A percentile compares a stretch with the other conserved stretches of the same genome.
These are phyloP conservation scores for Alternaria ventricosa DNA, from an alignment of 2,329 filamentous ascomycete genomes.

Conservation along the genomic window DNA sequence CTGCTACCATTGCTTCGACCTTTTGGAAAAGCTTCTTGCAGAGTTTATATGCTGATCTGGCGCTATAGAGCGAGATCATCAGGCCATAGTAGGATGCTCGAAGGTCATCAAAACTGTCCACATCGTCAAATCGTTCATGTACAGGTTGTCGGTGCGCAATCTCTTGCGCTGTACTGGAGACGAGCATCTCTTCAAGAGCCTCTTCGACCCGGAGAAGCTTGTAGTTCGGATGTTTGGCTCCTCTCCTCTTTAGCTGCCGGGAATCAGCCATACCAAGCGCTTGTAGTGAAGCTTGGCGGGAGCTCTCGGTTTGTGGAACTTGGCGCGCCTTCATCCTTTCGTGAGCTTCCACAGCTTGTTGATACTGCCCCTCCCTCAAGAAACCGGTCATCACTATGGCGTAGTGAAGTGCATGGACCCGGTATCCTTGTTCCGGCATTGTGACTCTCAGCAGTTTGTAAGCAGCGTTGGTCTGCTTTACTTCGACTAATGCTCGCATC, in stretches of 20 bases:
- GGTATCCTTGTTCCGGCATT: conserved; percentile 57
- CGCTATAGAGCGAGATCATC: conserved; percentile 63
- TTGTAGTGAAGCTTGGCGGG: conserved; percentile 50
- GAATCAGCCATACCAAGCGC: conserved; percentile 33
- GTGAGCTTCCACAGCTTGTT: conserved; percentile 60
- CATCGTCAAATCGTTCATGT: conserved; percentile 28
- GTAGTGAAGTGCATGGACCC: conserved; percentile 59
- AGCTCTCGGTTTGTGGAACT: conserved; percentile 51
- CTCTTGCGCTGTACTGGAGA: conserved; percentile 37
- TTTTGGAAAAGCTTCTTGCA: conserved; percentile 38
- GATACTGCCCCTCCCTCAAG: conserved; percentile 47
- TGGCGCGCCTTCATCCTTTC: conserved; percentile 50
- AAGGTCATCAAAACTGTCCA: conserved; percentile 50
- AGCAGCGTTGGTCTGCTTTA: conserved; percentile 62
- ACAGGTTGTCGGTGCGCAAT: conserved; percentile 35
- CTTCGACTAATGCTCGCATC: conserved; percentile 63
- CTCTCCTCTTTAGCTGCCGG: conserved; percentile 17
- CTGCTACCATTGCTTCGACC: conserved; percentile 22
- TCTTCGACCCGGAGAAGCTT: conserved; percentile 36
- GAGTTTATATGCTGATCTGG: conserved; percentile 53
- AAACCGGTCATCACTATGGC: conserved; percentile 61
- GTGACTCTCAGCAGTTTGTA: conserved; percentile 59
- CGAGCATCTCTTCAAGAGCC: conserved; percentile 34
- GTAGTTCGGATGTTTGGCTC: conserved; percentile 17
- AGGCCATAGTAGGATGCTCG: conserved; percentile 61